phyloP scores from a whole-genome alignment of 164 flowering plant species.

The Chloranthus sessilifolius region DNA sequence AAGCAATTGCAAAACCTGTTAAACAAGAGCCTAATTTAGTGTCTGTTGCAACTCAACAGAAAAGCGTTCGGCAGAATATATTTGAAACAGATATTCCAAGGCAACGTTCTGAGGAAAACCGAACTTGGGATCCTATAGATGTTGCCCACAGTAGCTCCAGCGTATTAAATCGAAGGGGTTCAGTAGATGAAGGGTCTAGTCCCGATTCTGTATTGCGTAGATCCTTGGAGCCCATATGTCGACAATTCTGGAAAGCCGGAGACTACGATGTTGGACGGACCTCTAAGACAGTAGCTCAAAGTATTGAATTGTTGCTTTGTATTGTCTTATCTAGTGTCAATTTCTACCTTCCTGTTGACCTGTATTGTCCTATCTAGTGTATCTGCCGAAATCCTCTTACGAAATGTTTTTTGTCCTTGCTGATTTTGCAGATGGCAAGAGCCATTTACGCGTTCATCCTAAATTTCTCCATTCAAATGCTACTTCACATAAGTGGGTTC shows the following conservation, averaged over 20 bases:
- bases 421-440: slow-evolving; percentile 46
- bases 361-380: neutral
- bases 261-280: slow-evolving; percentile 38
- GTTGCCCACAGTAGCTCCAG: slow-evolving; percentile 35
- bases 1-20: neutral
- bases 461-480: slow-evolving; percentile 95
- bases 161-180: slow-evolving; percentile 34
- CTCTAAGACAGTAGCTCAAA: slow-evolving; percentile 28
- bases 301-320: slow-evolving; percentile 25
- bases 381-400: no score
- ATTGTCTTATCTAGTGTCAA: neutral
- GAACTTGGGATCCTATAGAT: slow-evolving; percentile 28
- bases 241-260: slow-evolving; percentile 97
- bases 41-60: neutral
- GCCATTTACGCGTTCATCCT: slow-evolving; percentile 81
- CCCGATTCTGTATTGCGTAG: slow-evolving; percentile 37
- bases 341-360: neutral
- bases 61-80: slow-evolving; percentile 12
- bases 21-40: slow-evolving; percentile 14
- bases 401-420: neutral
- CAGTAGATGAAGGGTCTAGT: slow-evolving; percentile 38
- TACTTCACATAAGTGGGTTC: slow-evolving; percentile 95
- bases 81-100: slow-evolving; percentile 15
- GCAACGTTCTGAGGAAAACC: slow-evolving; percentile 32
- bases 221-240: slow-evolving; percentile 58